Percentiles rank a stretch among this genome's conserved stretches.
phyloP scores from a whole-genome alignment of 2,329 filamentous ascomycete genomes.

The Fusarium hostae region DNA sequence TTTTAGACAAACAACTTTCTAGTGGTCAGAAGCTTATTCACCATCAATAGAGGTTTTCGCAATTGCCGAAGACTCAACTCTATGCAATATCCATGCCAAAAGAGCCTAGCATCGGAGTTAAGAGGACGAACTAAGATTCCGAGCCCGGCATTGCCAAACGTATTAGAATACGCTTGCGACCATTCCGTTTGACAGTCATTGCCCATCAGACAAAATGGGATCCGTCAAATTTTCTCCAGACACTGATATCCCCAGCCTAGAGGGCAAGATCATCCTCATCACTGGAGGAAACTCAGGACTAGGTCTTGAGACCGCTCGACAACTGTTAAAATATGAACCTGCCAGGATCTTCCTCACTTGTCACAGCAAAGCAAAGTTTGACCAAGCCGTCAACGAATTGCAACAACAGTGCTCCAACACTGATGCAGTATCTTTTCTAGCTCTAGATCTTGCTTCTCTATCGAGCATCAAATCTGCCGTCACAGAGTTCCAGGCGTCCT shows the following conservation, averaged over 20 bases:
- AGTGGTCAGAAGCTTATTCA: neutral
- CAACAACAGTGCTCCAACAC: neutral
- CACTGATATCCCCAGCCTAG: neutral
- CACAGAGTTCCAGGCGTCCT: neutral
- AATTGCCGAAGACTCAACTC: neutral
- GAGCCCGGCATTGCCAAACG: neutral
- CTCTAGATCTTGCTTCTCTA: neutral
- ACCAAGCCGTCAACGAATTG: neutral
- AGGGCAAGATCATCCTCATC: constrained; percentile 5
- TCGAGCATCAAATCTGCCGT: neutral
- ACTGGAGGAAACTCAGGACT: constrained; percentile 7
- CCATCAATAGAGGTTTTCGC: neutral
- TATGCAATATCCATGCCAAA: neutral
- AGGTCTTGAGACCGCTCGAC: neutral
- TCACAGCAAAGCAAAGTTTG: constrained; percentile 10
- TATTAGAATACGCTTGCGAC: accelerated
- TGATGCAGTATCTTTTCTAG: neutral
- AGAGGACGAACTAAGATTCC: neutral
- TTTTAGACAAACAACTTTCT: accelerated
- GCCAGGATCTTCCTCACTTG: neutral
- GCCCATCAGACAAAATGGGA: accelerated
- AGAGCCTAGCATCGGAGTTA: neutral
- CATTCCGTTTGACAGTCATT: accelerated
- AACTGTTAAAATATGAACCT: constrained; percentile 3
- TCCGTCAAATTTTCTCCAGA: neutral